These are phyloP conservation scores for Colletotrichum viniferum DNA, from an alignment of 2,329 filamentous ascomycete genomes.

Conservation along the genomic window DNA sequence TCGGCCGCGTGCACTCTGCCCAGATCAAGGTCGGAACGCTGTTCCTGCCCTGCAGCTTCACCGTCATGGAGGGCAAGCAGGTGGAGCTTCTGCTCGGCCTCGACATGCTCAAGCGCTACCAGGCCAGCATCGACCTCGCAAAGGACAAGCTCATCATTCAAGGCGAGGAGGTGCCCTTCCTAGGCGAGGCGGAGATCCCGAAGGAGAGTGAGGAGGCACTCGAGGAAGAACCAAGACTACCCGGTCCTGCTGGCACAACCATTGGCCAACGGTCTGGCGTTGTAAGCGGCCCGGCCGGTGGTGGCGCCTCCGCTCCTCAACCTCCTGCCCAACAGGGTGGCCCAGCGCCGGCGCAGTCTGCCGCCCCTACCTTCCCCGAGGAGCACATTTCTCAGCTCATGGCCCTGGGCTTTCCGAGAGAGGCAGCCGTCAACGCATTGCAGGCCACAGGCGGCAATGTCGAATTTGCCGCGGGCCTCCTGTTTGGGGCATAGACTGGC, in stretches of 20 bases:
- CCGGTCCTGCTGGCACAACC: constrained; percentile 85
- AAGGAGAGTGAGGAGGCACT: constrained; percentile 76
- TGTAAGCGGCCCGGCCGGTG: constrained; percentile 57
- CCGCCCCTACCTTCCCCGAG: constrained; percentile 51
- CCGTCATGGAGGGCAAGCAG: constrained; percentile 98
- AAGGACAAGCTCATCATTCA: constrained; percentile 88
- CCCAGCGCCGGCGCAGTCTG: constrained; percentile 28
- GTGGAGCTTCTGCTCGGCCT: constrained; percentile 92
- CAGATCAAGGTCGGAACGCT: constrained; percentile 91
- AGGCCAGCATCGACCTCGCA: constrained; percentile 87
- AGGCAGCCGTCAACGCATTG: constrained; percentile 80
- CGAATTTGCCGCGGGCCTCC: constrained; percentile 82
- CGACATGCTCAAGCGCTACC: constrained; percentile 96
- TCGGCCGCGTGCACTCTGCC: constrained; percentile 93
- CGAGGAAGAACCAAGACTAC: constrained; percentile 80
- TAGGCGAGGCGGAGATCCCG: constrained; percentile 94
- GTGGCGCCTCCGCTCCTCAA: constrained; percentile 28
- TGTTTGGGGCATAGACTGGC: constrained; percentile 58
- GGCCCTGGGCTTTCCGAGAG: constrained; percentile 76
- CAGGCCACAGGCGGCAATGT: constrained; percentile 85
- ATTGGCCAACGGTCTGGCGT: constrained; percentile 86
- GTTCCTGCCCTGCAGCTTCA: constrained; percentile 92
- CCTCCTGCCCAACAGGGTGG: constrained; percentile 25
- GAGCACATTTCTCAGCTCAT: constrained; percentile 78
- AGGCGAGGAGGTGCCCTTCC: constrained; percentile 84